Conservation (phyloP, 1,284 basidiomycete species). For the Fistulina hepatica region DNA sequence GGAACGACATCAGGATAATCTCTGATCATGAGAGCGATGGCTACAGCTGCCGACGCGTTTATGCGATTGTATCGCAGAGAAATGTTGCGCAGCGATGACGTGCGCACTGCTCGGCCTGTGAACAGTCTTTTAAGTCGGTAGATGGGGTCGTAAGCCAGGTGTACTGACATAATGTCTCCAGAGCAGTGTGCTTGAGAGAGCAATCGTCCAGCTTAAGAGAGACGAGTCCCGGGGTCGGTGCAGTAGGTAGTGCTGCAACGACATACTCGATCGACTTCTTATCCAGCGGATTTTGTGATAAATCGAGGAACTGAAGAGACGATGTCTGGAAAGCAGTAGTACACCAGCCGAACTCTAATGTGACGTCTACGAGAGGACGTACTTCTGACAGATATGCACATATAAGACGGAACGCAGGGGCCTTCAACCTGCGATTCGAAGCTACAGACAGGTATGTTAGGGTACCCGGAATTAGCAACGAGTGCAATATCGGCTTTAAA, state of each 20-base stretch:
- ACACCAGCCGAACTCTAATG: constrained; percentile 6
- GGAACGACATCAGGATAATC: constrained; percentile 79
- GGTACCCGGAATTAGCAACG: constrained; percentile 75
- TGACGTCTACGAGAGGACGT: constrained; percentile 15
- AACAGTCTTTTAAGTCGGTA: neutral
- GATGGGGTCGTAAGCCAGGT: constrained; percentile 2
- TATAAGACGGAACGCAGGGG: constrained; percentile 70
- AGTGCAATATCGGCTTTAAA: constrained; percentile 84
- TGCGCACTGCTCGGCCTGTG: constrained; percentile 69
- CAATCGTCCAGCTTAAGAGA: constrained; percentile 82
- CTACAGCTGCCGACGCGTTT: constrained; percentile 71
- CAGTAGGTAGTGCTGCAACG: constrained; percentile 53
- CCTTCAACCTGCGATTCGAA: constrained; percentile 75
- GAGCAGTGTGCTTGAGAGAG: constrained; percentile 52
- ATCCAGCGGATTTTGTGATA: constrained; percentile 83
- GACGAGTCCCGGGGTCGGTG: constrained; percentile 50
- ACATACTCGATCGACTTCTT: constrained; percentile 78
- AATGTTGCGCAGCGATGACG: constrained; percentile 75
- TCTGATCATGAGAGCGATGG: constrained; percentile 89
- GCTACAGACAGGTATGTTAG: constrained; percentile 81
- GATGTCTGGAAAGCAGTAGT: constrained; percentile 40
- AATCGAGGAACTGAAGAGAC: constrained; percentile 73
- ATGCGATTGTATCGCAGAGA: constrained; percentile 84
- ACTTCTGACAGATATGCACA: constrained; percentile 73
- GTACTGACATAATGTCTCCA: constrained; percentile 67